Conservation (phyloP, 2,329 filamentous ascomycete genomes). For the Exophiala bonariae region DNA sequence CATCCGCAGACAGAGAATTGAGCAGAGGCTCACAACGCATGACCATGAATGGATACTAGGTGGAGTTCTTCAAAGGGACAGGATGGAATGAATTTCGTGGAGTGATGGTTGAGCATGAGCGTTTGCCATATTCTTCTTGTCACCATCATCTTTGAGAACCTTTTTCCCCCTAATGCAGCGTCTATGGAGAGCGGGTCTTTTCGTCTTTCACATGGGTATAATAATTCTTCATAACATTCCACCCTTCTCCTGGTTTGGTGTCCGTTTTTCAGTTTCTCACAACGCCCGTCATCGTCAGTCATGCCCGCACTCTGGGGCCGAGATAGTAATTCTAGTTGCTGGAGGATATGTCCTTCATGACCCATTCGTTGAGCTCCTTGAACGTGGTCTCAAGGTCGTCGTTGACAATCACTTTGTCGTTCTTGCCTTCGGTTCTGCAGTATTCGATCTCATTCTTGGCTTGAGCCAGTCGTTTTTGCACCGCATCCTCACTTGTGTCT, state of each 20-base stretch:
- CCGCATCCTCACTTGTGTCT: conserved; percentile 73
- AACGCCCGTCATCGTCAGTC: neutral
- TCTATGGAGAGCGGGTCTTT: conserved; percentile 28
- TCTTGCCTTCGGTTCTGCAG: conserved; percentile 64
- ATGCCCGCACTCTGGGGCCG: neutral
- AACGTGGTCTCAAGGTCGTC: conserved; percentile 63
- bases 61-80: conserved; percentile 7
- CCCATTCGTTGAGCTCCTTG: conserved; percentile 53
- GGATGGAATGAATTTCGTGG: conserved; percentile 16
- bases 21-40: conserved; percentile 96
- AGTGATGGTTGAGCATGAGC: conserved; percentile 19
- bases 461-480: conserved; percentile 69
- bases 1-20: conserved; percentile 88
- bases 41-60: conserved; percentile 98
- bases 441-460: conserved; percentile 75
- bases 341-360: conserved; percentile 37
- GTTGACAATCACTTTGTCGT: conserved; percentile 67
- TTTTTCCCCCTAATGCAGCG: conserved; percentile 23
- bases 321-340: too few relatives aligned
- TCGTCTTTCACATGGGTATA: conserved; percentile 22
- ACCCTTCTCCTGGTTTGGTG: neutral
- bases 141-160: conserved; percentile 2
- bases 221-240: conserved; percentile 22
- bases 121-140: conserved; percentile 19
- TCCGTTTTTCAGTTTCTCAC: neutral